These are phyloP conservation scores for Sanguinoderma infundibulare DNA, from an alignment of 1,284 basidiomycete genomes.

Conservation along the genomic window DNA sequence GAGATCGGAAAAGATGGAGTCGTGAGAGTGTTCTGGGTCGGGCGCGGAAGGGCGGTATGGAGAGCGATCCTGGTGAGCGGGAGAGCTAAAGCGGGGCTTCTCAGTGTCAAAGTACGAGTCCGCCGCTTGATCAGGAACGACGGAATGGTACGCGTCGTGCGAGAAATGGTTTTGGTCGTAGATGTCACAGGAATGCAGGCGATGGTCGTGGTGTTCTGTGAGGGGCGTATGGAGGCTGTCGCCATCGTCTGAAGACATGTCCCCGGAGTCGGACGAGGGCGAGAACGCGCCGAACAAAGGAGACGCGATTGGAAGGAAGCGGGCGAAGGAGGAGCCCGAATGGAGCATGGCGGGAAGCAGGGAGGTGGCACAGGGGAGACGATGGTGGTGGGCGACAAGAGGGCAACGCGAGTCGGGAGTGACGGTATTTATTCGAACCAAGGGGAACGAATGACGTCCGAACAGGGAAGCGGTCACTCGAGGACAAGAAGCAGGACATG, in stretches of 20 bases:
- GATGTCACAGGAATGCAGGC: constrained; percentile 32
- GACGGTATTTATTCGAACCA: constrained; percentile 24
- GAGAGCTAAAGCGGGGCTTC: constrained; percentile 19
- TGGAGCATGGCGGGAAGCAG: constrained; percentile 19
- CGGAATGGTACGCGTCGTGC: constrained; percentile 26
- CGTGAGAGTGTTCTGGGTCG: constrained; percentile 26
- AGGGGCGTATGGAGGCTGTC: constrained; percentile 44
- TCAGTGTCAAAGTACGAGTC: constrained; percentile 19
- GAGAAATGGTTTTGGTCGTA: constrained; percentile 28
- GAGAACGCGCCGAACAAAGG: constrained; percentile 38
- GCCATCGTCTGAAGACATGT: constrained; percentile 46
- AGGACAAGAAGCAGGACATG: constrained; percentile 13
- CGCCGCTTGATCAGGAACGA: constrained; percentile 14
- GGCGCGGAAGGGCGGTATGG: constrained; percentile 25
- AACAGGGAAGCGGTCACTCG: constrained; percentile 17
- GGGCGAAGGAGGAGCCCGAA: constrained; percentile 17
- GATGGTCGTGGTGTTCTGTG: constrained; percentile 36
- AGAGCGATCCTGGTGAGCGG: constrained; percentile 20
- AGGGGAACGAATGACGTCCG: constrained; percentile 20
- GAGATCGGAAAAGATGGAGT: constrained; percentile 24
- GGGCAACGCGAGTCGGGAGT: constrained; percentile 15
- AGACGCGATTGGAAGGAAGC: constrained; percentile 30
- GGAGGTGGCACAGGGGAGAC: constrained; percentile 20
- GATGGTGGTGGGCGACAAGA: constrained; percentile 16
- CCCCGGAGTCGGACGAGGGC: constrained; percentile 40